These are phyloP conservation scores for Erigeron philadelphicus DNA, from an alignment of 140 eudicot genomes.

Conservation along the genomic window DNA sequence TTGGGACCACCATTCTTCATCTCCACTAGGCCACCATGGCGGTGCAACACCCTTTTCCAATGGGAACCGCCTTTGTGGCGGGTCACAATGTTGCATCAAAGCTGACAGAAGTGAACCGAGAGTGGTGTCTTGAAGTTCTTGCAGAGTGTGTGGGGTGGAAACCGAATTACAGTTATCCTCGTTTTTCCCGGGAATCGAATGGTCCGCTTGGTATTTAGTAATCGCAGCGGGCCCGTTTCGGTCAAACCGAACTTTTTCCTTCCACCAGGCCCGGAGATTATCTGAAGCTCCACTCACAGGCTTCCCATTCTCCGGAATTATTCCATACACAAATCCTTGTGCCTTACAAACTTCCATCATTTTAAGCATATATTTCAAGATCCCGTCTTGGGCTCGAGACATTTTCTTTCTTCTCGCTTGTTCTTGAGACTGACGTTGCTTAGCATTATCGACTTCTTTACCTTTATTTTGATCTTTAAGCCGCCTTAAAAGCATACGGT, in stretches of 20 bases:
- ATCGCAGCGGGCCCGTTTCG: slow-evolving; percentile 64
- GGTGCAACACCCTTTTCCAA: slow-evolving; percentile 62
- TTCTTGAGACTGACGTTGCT: slow-evolving; percentile 68
- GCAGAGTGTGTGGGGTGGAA: slow-evolving; percentile 53
- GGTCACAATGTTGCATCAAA: slow-evolving; percentile 65
- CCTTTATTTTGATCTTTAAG: slow-evolving; percentile 64
- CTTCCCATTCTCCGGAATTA: slow-evolving; percentile 59
- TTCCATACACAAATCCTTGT: slow-evolving; percentile 60
- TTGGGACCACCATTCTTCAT: slow-evolving; percentile 62
- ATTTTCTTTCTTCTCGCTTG: slow-evolving; percentile 76
- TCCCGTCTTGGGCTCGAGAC: slow-evolving; percentile 80
- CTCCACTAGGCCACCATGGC: slow-evolving; percentile 67
- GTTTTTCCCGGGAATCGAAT: slow-evolving; percentile 43
- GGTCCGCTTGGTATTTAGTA: slow-evolving; percentile 49
- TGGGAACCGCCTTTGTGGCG: slow-evolving; percentile 60
- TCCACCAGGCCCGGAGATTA: slow-evolving; percentile 71
- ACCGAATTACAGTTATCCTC: slow-evolving; percentile 37
- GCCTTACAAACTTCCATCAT: slow-evolving; percentile 72
- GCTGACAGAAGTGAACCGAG: slow-evolving; percentile 61
- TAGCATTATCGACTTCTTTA: slow-evolving; percentile 44
- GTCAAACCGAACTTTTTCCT: slow-evolving; percentile 62
- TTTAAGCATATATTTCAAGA: slow-evolving; percentile 56
- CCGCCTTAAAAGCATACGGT: slow-evolving; percentile 57
- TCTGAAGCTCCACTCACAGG: slow-evolving; percentile 68
- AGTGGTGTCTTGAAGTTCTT: slow-evolving; percentile 61